Evolutionary conservation across 345 rosid species (phyloP).

Genomic region (Excoecaria agallocha): DNA sequence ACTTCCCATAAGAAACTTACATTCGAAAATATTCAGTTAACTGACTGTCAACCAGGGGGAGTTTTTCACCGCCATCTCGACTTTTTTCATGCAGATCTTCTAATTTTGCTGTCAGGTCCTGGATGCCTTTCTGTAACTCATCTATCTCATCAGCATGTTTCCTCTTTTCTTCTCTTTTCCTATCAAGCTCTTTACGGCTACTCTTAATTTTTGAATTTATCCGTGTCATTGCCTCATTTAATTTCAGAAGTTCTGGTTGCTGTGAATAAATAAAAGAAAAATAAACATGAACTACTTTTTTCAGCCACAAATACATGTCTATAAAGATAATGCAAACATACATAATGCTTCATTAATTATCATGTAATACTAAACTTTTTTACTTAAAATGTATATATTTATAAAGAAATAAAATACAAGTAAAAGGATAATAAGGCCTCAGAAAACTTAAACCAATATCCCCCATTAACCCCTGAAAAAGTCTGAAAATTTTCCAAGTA

Average conservation of each 20-base stretch:
- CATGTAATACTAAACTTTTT: not conserved
- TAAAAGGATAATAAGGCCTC: not conserved
- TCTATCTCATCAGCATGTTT: constrained; percentile 62
- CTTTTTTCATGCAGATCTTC: constrained; percentile 72
- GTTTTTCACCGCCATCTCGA: constrained; percentile 72
- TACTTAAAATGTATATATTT: not conserved
- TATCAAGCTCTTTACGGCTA: constrained; percentile 73
- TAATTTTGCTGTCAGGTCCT: constrained; percentile 68
- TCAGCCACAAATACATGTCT: not conserved
- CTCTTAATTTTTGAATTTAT: constrained; percentile 79
- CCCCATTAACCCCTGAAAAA: not conserved
- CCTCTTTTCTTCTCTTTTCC: constrained; percentile 65
- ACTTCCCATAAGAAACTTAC: constrained; percentile 43
- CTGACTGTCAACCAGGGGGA: constrained; percentile 74
- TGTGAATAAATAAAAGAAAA: constrained; percentile 24
- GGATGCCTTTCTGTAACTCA: constrained; percentile 61
- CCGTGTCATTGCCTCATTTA: constrained; percentile 82
- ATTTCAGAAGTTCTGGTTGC: constrained; percentile 94
- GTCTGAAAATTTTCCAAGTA: not conserved
- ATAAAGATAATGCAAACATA: not conserved
- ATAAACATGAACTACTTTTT: constrained; percentile 15
- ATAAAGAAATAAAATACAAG: not conserved
- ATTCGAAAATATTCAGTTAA: constrained; percentile 77
- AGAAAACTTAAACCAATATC: not conserved
- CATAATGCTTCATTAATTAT: not conserved